Conservation (phyloP, 768 basidiomycete genomes). For the Serendipita sp. region DNA sequence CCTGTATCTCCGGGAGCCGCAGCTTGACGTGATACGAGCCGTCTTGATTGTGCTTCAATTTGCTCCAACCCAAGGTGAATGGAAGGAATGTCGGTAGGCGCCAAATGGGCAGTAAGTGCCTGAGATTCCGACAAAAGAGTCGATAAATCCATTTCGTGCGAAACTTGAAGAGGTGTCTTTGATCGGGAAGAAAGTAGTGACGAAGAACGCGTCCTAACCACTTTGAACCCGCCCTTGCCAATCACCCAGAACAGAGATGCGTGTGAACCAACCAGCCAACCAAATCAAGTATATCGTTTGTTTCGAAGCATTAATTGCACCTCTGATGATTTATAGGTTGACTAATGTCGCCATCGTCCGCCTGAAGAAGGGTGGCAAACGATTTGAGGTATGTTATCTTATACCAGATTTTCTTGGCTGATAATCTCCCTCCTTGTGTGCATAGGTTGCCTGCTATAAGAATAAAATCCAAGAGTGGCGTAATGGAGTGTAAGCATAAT, state of each 20-base stretch:
- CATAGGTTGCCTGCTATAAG: slow-evolving; percentile 92
- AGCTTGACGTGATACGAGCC: slow-evolving; percentile 56
- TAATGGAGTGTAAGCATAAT: slow-evolving; percentile 57
- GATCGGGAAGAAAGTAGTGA: neutral
- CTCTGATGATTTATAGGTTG: slow-evolving; percentile 35
- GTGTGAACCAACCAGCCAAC: slow-evolving; percentile 71
- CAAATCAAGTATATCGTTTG: slow-evolving; percentile 57
- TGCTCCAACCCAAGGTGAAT: slow-evolving; percentile 86
- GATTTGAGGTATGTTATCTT: slow-evolving; percentile 68
- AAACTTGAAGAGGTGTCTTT: neutral
- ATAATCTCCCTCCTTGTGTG: neutral
- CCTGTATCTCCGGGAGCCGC: slow-evolving; percentile 44
- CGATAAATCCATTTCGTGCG: slow-evolving; percentile 12
- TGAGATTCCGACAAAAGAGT: slow-evolving; percentile 17
- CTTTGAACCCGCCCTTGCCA: neutral
- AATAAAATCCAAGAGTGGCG: slow-evolving; percentile 98
- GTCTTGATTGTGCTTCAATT: slow-evolving; percentile 82
- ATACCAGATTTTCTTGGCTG: neutral
- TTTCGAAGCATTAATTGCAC: neutral
- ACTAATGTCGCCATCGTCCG: slow-evolving; percentile 96
- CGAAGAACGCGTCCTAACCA: neutral
- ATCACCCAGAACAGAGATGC: slow-evolving; percentile 18
- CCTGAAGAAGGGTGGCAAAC: slow-evolving; percentile 91
- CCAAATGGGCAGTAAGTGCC: slow-evolving; percentile 60
- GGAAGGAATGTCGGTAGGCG: slow-evolving; percentile 67